Percentiles rank a stretch among this genome's conserved stretches.
These are phyloP conservation scores for Scenedesmus sp. DNA, from an alignment of 163 green algal genomes.

Conservation along the genomic window DNA sequence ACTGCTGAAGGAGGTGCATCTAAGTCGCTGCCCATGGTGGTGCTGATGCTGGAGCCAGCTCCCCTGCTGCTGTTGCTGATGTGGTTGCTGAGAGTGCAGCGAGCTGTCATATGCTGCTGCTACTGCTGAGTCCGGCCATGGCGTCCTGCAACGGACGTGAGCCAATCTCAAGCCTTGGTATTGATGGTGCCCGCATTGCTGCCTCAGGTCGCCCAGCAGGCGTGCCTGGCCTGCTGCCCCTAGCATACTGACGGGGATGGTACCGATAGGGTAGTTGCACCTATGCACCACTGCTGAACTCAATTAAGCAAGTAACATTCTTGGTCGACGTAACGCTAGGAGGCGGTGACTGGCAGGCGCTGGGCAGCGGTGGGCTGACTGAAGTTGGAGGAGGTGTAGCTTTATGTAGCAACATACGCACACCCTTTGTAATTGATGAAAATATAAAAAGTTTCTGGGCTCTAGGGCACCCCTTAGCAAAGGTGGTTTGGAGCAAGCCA, in stretches of 20 bases:
- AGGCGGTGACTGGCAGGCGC: not conserved
- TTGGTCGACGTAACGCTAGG: not conserved
- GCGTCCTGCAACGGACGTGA: not conserved
- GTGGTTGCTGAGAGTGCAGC: not conserved
- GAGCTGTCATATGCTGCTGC: not conserved
- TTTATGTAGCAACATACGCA: not conserved
- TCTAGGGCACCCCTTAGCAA: not conserved
- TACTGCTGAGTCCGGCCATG: not conserved
- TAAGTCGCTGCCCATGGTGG: not conserved
- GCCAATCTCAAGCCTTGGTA: not conserved
- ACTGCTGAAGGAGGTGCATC: not conserved
- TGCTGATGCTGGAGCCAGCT: not conserved
- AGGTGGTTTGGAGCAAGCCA: not conserved
- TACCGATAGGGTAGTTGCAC: not conserved
- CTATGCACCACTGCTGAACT: not conserved
- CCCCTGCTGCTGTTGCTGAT: not conserved
- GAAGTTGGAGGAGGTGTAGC: not conserved
- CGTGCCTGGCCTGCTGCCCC: slow-evolving; percentile 2
- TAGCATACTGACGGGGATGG: slow-evolving; percentile 1
- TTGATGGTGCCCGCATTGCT: not conserved
- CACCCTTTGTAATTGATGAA: not conserved
- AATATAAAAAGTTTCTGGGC: not conserved
- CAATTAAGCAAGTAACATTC: not conserved
- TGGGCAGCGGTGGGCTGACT: not conserved
- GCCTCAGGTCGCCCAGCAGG: not conserved